Evolutionary conservation across 345 rosid species (phyloP), one percentile per base, ranked within the genome.

Genomic region (Dimocarpus longan): DNA sequence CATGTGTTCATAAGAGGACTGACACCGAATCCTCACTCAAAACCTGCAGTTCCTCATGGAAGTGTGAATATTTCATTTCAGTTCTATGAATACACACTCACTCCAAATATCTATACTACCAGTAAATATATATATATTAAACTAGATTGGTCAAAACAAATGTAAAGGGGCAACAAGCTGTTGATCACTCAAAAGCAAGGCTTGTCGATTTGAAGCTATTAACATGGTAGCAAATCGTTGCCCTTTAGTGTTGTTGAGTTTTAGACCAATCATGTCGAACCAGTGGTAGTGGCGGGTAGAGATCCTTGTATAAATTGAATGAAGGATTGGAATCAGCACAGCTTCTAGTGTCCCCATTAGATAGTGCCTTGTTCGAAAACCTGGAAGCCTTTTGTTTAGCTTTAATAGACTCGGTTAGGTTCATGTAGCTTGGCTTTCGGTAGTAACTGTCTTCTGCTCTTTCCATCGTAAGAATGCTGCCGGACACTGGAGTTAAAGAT

Each of bases 371-470:
- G 5, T 73, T 81, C 77, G 87, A 76, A 76, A 82, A 75, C 69
- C 84, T 87, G 76, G 80, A 78, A 37, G 82, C 80, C 66, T 87
- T 90, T 64, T 88, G 92, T 88, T 92, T 94, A n/a, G 97, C 97
- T 80, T 90, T 94, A 19, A 81, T 89, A 40, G 94, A 93, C 72
- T 87, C 88, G 0, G 99, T 96, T 37, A 88, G 85, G 72, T 80
- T 90, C 98, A 96, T 91, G 86, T 87, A 96, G 79, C 93, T 84
- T 1, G 97, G 98, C 75, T 93, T 91, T 37, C 79, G 82, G 72
- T 79, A 72, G 13, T 81, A 71, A 43, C 89, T 86, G 40, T 90
- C 94, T 63, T 86, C 91, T 64, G 66, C 84, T 70, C 77, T 83
- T 66, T 83, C 89, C 63, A 69, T 77, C 64, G 37, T 50, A 10